A percentile compares a stretch with the other conserved stretches of the same genome.
phyloP scores from a whole-genome alignment of 139 green algal genomes.

The Spirogloea muscicola region DNA sequence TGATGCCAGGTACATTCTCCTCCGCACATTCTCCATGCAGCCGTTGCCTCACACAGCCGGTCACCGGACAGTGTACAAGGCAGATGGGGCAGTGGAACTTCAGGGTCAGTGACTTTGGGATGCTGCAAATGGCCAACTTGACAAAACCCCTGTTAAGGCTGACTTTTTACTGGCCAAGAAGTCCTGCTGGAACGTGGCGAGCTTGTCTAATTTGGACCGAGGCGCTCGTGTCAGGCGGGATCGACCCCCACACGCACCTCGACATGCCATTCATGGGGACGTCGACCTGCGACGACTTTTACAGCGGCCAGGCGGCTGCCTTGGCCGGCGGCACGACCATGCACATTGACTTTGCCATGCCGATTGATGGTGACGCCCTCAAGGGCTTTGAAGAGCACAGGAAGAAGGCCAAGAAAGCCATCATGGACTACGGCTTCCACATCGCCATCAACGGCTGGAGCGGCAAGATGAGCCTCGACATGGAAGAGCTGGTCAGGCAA shows the following conservation, averaged over 20 bases:
- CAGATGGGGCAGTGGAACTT: no score
- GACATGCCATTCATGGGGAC: slow-evolving; percentile 92
- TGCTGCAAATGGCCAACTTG: not conserved
- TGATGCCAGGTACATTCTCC: slow-evolving; percentile 67
- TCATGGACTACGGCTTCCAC: slow-evolving; percentile 95
- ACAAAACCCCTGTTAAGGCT: not conserved
- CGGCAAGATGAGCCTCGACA: slow-evolving; percentile 68
- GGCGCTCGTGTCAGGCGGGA: slow-evolving; percentile 67
- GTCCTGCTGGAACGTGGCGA: not conserved
- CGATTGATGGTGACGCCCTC: slow-evolving; percentile 66
- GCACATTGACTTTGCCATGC: slow-evolving; percentile 95
- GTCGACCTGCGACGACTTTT: slow-evolving; percentile 75
- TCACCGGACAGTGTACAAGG: no score
- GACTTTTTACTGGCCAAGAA: not conserved
- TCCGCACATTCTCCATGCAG: not conserved
- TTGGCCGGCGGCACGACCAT: slow-evolving; percentile 92
- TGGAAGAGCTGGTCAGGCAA: slow-evolving; percentile 63
- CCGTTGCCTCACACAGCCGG: not conserved
- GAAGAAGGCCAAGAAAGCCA: slow-evolving; percentile 45
- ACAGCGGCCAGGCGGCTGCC: slow-evolving; percentile 63
- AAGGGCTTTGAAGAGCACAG: slow-evolving; percentile 13
- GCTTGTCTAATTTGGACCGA: not conserved
- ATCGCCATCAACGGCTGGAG: slow-evolving; percentile 90
- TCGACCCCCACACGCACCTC: slow-evolving; percentile 96
- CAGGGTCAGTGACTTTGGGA: no score